Base-by-base conservation (phyloP, 2,329 filamentous ascomycete species). In the Pseudogymnoascus sp. region DNA sequence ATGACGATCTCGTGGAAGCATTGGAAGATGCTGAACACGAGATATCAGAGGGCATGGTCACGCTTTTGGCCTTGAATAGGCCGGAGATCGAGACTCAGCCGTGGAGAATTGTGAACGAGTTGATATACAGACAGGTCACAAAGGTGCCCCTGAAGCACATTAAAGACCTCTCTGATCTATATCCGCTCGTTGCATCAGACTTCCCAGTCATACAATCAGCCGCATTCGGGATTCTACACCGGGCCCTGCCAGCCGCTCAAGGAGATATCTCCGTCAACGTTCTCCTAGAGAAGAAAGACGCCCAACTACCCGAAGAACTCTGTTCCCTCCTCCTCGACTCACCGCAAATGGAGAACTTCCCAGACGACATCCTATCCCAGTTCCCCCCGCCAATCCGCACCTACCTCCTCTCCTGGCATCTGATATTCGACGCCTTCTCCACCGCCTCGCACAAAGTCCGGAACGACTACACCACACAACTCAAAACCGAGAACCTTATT, bases 381-480 rank as follows among this genome's bases (percentile, higher is more conserved):
- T 89, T 93, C 69, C 91, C 91, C 10, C 78, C 85, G 0, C 72
- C 83, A 0, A 79, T 96, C 59, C 85, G 91, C 61, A 86, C 87
- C 8, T 99, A 97, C 71, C 80, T 99, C 2, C 79, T 96, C 29
- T 89, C 91, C 10, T 99, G 95, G 95, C 85, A 90, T 67, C 80
- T 97, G 1, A 82, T 97, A 0, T 97, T 96, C 72, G 91, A 96
- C 69, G 88, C 93, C 50, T 96, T 93, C 72, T 79, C 81, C 16
- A 85, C 86, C 19, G 86, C 92, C 11, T 91, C 93, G 0, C 88
- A 90, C 74, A 91, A 91, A 69, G 86, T 97, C 14, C 89, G 91
- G 68, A 85, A 84, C 64, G 87, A 93, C 70, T 97, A 97, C 70
- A 83, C 86, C 0, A 84, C 91, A 24, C 85, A 89, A 64, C 82